Evolutionary conservation across 192 early-diverging fungal species (phyloP).

Genomic region (Coemansia sp.): DNA sequence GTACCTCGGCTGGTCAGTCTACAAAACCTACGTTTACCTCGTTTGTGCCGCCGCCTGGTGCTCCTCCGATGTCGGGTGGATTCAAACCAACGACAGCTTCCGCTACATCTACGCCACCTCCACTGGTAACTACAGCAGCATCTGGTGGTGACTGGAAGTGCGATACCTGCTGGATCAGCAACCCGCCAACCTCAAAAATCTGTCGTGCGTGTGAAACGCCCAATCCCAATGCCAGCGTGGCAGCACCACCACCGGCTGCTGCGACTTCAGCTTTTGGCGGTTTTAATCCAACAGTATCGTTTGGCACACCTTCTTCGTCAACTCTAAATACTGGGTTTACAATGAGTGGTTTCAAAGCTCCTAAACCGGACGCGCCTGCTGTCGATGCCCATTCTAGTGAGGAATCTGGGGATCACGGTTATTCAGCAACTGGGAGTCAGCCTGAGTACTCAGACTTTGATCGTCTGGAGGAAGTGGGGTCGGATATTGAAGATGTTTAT

Average conservation of each 20-base stretch:
- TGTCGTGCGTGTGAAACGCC: conserved; percentile 36
- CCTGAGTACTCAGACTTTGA: neutral
- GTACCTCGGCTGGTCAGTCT: neutral
- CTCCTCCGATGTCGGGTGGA: conserved; percentile 1
- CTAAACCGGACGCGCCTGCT: neutral
- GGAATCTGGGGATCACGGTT: neutral
- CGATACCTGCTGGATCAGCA: conserved; percentile 30
- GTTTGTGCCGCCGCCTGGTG: conserved; percentile 26
- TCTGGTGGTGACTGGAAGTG: conserved; percentile 35
- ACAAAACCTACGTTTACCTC: conserved; percentile 7
- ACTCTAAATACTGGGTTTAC: neutral
- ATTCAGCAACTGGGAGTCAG: neutral
- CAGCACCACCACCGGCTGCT: neutral
- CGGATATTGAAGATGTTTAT: neutral
- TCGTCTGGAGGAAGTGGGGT: neutral
- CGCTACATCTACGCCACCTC: neutral
- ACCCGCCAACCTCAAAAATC: neutral
- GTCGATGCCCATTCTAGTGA: neutral
- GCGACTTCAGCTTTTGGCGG: conserved; percentile 4
- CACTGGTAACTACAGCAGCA: neutral
- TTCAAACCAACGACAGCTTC: neutral
- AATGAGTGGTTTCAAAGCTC: neutral
- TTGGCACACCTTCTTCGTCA: conserved; percentile 6
- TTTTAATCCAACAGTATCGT: conserved; percentile 7
- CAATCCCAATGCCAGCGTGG: conserved; percentile 17